Base-by-base conservation (phyloP, 176 grass and related monocot genomes). In the Bonia amplexicaulis region DNA sequence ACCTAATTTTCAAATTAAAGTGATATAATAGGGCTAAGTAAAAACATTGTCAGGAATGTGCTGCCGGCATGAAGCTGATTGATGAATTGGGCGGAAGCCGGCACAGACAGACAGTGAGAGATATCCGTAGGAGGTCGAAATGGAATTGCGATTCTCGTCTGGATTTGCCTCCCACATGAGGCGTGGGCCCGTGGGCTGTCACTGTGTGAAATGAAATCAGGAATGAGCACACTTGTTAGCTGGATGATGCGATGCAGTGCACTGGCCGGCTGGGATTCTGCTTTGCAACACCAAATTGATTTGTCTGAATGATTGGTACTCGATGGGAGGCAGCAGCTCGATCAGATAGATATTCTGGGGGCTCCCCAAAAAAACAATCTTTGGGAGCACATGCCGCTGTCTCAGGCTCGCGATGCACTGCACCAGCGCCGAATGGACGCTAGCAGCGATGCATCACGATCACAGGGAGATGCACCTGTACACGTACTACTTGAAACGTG, bases 111-210 rank as follows among this genome's bases (percentile, higher is more conserved):
- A 76, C 41, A 14, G 76, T 17, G 69, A 84, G 58, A 33, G 70
- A 51, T 85, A 70, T 81, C 82, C 45, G 85, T 12, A 55, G 55
- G 68, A 12, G 17, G 40, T 48, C 15, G 27, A n/a, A 22, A 47
- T 17, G 68, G 14, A 63, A 76, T 82, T 15, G 52, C 51, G 53
- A 61, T 78, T 63, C 65, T 61, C 46, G 54, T n/a, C 25, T 6
- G 66, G 74, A 76, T 54, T 44, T 63, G 57, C 19, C 66, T 71
- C 70, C 69, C 42, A 83, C 57, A 51, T 74, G 61, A 67, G 35
- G 35, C 15, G 48, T 58, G 48, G 73, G 37, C 14, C 52, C 16
- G 66, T 66, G 44, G 76, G 67, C 31, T 79, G 53, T 80, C 47
- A 45, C 48, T 16, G 63, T 63, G 64, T 16, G 48, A 51, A 72